phyloP scores from a whole-genome alignment of 495 filamentous ascomycete genomes.

The Hypomontagnella monticulosa region DNA sequence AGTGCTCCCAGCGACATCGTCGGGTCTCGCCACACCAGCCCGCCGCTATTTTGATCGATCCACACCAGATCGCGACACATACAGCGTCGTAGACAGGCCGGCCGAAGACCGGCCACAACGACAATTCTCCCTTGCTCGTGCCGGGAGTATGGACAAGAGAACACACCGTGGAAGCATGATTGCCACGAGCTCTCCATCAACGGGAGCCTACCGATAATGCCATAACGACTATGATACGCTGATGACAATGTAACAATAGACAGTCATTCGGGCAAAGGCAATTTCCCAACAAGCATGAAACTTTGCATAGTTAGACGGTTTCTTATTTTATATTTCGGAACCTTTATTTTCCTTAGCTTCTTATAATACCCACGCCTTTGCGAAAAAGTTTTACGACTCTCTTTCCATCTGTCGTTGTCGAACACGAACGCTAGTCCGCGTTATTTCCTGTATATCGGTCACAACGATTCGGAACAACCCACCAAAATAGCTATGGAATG shows the following conservation, averaged over 20 bases:
- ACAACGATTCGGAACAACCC: conserved; percentile 22
- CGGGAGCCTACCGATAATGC: conserved; percentile 36
- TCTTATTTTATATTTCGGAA: conserved; percentile 20
- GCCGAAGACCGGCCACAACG: conserved; percentile 55
- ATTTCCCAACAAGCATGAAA: conserved; percentile 22
- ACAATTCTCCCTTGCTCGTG: conserved; percentile 53
- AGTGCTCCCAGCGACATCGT: conserved; percentile 40
- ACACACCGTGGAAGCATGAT: conserved; percentile 50
- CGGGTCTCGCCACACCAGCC: conserved; percentile 35
- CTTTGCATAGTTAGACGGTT: conserved; percentile 35
- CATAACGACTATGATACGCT: conserved; percentile 40
- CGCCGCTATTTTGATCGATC: conserved; percentile 61
- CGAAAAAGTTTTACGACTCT: conserved; percentile 35
- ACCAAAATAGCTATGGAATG: conserved; percentile 8
- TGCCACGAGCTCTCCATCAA: conserved; percentile 40
- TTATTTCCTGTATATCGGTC: conserved; percentile 25
- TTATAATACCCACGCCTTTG: conserved; percentile 35
- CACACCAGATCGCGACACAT: conserved; percentile 52
- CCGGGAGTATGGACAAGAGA: conserved; percentile 53
- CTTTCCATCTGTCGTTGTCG: conserved; percentile 9
- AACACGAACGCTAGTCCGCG: conserved; percentile 16
- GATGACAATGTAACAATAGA: conserved; percentile 46
- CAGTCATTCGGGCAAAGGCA: conserved; percentile 32
- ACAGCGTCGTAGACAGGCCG: conserved; percentile 48
- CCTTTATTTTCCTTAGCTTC: conserved; percentile 7